Evolutionary conservation across 1,139 yeast species (phyloP).

Genomic region (Saccharomycopsis crataegensis): DNA sequence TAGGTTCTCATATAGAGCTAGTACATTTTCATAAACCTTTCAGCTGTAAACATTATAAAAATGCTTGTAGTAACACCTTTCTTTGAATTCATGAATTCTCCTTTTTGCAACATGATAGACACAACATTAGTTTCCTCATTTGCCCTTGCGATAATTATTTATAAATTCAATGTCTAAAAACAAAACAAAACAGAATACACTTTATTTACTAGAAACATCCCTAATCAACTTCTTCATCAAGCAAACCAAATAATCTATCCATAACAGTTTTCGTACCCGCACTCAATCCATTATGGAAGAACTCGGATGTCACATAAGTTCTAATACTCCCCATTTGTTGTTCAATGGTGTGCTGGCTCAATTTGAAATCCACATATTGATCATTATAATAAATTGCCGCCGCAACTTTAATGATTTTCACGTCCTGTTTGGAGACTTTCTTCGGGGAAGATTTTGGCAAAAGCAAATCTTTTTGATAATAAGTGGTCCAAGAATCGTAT

Average conservation of each 20-base stretch:
- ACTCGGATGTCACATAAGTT: slow-evolving; percentile 42
- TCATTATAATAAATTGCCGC: slow-evolving; percentile 46
- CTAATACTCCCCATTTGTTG: slow-evolving; percentile 33
- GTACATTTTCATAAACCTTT: no score
- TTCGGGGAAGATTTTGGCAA: not conserved
- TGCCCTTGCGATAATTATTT: no score
- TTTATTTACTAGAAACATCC: no score
- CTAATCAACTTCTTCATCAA: slow-evolving; percentile 40
- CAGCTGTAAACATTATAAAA: no score
- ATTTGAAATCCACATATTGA: slow-evolving; percentile 46
- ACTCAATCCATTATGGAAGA: slow-evolving; percentile 46
- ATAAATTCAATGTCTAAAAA: no score
- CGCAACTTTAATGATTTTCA: slow-evolving; percentile 36
- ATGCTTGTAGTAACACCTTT: no score
- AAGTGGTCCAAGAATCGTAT: slow-evolving; percentile 7
- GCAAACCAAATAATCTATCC: slow-evolving; percentile 34
- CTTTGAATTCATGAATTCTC: no score
- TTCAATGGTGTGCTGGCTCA: slow-evolving; percentile 31
- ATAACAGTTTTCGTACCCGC: slow-evolving; percentile 37
- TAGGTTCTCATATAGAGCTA: no score
- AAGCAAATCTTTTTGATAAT: slow-evolving; percentile 1
- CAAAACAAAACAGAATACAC: no score
- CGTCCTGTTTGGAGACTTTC: slow-evolving; percentile 10
- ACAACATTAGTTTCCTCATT: no score
- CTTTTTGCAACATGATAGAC: no score